phyloP scores from a whole-genome alignment of 2,329 filamentous ascomycete genomes.

The Aspergillus fijiensis region DNA sequence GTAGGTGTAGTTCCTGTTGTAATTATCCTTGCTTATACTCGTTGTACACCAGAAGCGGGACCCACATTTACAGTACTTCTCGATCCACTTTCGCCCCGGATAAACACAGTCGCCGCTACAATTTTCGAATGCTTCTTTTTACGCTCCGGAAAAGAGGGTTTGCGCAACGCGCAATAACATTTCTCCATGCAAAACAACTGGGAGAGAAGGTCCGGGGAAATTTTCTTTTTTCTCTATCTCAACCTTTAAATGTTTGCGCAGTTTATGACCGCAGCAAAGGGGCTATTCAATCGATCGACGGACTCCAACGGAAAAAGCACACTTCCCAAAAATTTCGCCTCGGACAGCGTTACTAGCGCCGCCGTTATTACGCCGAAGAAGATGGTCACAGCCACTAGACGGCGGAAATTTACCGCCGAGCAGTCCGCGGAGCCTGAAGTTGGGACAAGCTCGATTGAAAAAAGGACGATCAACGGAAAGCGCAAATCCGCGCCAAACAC shows the following conservation, averaged over 20 bases:
- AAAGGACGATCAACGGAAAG: slow-evolving; percentile 28
- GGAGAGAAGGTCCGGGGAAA: background rate
- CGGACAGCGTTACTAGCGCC: background rate
- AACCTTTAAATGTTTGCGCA: slow-evolving; percentile 42
- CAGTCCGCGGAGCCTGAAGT: slow-evolving; percentile 14
- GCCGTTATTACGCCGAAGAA: slow-evolving; percentile 13
- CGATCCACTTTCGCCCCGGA: slow-evolving; percentile 16
- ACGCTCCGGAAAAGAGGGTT: background rate
- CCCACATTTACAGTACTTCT: background rate
- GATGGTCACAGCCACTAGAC: slow-evolving; percentile 39
- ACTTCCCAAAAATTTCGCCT: slow-evolving; percentile 7
- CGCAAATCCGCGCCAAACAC: slow-evolving; percentile 28
- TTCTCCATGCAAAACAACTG: slow-evolving; percentile 12
- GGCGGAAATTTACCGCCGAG: slow-evolving; percentile 23
- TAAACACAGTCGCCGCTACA: slow-evolving; percentile 8
- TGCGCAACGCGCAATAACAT: slow-evolving; percentile 16
- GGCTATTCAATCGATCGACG: slow-evolving; percentile 38
- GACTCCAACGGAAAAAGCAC: slow-evolving; percentile 12
- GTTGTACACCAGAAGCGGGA: background rate
- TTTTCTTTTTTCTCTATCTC: background rate
- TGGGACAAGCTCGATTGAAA: slow-evolving; percentile 1
- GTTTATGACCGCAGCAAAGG: slow-evolving; percentile 43
- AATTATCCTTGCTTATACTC: too few relatives aligned
- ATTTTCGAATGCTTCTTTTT: background rate
- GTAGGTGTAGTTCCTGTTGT: too few relatives aligned